Evolutionary conservation across 306 rosid genomes (phyloP).

Genomic region (Crotalaria pallida): DNA sequence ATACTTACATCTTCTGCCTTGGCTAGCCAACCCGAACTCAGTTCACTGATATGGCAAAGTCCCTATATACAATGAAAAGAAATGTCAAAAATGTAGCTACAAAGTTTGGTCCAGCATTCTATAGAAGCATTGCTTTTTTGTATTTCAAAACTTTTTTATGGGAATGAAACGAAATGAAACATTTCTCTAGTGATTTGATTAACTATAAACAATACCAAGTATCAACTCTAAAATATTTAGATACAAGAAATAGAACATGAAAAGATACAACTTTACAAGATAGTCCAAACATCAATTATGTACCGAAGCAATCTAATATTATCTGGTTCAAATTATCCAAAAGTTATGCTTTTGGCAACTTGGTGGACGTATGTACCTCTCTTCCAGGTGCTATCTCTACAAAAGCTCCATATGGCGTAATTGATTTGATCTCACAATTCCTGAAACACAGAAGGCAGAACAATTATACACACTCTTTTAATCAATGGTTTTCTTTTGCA

Average conservation of each 20-base stretch:
- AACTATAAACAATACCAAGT: neutral
- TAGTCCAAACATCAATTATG: neutral
- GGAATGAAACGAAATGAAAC: neutral
- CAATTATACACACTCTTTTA: neutral
- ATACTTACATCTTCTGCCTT: conserved; percentile 89
- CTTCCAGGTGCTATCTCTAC: conserved; percentile 97
- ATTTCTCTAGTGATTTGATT: conserved; percentile 7
- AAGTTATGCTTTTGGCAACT: conserved; percentile 19
- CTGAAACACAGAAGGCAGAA: conserved; percentile 33
- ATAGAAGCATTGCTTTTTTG: conserved; percentile 3
- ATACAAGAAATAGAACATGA: neutral
- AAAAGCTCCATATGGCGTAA: conserved; percentile 76
- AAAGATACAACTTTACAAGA: conserved; percentile 1
- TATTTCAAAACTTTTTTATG: neutral
- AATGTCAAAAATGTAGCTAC: conserved; percentile 5
- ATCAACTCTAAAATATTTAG: neutral
- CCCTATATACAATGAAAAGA: conserved; percentile 55
- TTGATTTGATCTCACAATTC: conserved; percentile 84
- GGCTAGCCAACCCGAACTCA: conserved; percentile 83
- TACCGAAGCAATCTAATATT: neutral
- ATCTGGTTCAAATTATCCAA: neutral
- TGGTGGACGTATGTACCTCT: conserved; percentile 56
- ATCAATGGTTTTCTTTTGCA: neutral
- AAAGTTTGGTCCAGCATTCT: conserved; percentile 7
- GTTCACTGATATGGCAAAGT: conserved; percentile 95